Evolutionary conservation across 2,329 filamentous ascomycete species (phyloP).

Genomic region (Exserohilum turcica): DNA sequence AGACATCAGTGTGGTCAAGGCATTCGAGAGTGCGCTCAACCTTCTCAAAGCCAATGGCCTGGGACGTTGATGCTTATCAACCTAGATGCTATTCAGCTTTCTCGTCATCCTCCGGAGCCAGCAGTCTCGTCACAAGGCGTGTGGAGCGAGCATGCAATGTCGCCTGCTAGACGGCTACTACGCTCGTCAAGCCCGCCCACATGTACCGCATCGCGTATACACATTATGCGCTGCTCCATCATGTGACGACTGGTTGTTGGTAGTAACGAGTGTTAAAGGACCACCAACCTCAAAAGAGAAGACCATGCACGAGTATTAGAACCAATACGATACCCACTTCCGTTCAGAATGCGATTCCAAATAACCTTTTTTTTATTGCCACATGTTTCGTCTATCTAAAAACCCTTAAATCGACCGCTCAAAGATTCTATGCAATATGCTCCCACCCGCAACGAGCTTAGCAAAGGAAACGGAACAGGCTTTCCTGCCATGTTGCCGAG

Average conservation of each 20-base stretch:
- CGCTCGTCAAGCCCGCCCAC: not conserved
- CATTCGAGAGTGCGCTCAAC: conserved; percentile 56
- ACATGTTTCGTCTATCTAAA: conserved; percentile 18
- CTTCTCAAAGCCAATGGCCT: conserved; percentile 45
- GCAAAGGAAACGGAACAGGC: not conserved
- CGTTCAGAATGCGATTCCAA: not conserved
- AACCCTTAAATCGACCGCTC: conserved; percentile 7
- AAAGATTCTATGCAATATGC: conserved; percentile 30
- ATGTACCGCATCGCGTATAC: conserved; percentile 10
- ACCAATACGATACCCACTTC: not conserved
- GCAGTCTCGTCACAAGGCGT: not conserved
- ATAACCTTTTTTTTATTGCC: conserved; percentile 12
- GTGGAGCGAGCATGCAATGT: not conserved
- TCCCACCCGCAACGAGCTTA: not conserved
- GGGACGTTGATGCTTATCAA: conserved; percentile 34
- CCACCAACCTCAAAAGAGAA: not conserved
- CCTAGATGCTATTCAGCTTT: conserved; percentile 33
- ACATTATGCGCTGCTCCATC: conserved; percentile 24
- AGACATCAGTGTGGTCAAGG: conserved; percentile 55
- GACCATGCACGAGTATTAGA: not conserved
- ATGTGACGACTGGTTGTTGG: conserved; percentile 13
- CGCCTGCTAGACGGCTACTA: not conserved
- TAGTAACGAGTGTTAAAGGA: not conserved
- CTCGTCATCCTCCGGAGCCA: conserved; percentile 13
- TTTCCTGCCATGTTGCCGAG: conserved; percentile 2